Base-by-base conservation (phyloP, 495 filamentous ascomycete genomes). In the Rostrohypoxylon terebratum region DNA sequence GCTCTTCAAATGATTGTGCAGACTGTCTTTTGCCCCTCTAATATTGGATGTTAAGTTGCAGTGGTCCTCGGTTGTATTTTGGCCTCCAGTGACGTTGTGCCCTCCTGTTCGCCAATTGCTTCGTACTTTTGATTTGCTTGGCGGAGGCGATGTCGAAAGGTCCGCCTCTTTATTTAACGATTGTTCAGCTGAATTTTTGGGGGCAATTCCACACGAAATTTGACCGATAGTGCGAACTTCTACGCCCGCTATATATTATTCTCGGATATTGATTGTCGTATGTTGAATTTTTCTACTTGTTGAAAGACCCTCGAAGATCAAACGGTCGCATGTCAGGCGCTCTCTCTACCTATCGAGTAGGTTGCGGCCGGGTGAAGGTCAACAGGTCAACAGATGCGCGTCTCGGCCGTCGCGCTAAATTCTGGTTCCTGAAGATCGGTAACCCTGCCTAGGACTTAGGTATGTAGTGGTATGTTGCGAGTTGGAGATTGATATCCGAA, bases 381-480 rank as follows among this genome's bases (percentile, higher is more conserved):
- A 51, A 66, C n/a, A 63, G 36, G 57, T 65, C 40, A 51, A 66
- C n/a, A 55, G 58, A 53, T 66, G 61, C 66, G 66, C 62, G 66
- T 62, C 58, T 74, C 50, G 62, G 71, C 62, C 61, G 55, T 60
- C 61, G 45, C 65, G 60, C 71, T 66, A 69, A 42, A 51, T n/a
- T 40, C 60, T 59, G 62, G 66, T 74, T 66, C 71, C 71, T 73
- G 71, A 63, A 65, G 23, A 69, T 73, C 60, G 61, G 66, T 59
- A 73, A 69, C 60, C 65, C 28, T 28, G 6, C 61, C n/a, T n/a
- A n/a, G n/a, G n/a, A n/a, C n/a, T n/a, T n/a, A n/a, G n/a, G n/a
- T n/a, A n/a, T n/a, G n/a, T n/a, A n/a, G n/a, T n/a, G n/a, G n/a
- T 66, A 65, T 64, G 54, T 34, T 47, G 62, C 55, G 31, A 45